Evolutionary conservation across 2,329 filamentous ascomycete genomes (phyloP).

Genomic region (Pseudocercospora fuligena): DNA sequence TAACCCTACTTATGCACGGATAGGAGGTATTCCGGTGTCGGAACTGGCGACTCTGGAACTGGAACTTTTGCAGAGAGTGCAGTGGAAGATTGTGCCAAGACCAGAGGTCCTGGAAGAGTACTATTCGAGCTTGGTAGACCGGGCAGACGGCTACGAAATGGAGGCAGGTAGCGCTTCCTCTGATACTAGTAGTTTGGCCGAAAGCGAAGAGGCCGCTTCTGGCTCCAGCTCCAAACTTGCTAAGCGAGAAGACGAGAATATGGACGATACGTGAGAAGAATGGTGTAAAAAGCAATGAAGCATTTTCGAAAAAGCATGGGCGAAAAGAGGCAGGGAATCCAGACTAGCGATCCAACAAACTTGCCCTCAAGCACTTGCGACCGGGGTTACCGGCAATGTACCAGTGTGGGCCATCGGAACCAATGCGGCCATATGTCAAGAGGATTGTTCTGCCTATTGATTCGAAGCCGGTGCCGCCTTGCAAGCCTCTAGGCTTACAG

Average conservation of each 20-base stretch:
- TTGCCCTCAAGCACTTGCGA: not conserved
- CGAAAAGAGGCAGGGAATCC: not conserved
- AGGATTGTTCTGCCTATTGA: not conserved
- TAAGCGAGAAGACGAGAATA: constrained; percentile 18
- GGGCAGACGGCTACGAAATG: constrained; percentile 64
- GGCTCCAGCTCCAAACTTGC: not conserved
- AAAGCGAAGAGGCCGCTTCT: constrained; percentile 17
- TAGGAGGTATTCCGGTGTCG: constrained; percentile 87
- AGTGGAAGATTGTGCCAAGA: constrained; percentile 96
- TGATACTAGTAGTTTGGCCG: constrained; percentile 25
- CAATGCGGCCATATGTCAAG: not conserved
- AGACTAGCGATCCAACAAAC: not conserved
- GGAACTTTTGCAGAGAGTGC: constrained; percentile 88
- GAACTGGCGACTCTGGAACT: constrained; percentile 91
- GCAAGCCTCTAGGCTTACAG: not conserved
- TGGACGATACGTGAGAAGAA: constrained; percentile 21
- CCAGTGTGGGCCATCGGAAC: not conserved
- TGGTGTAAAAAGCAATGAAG: not conserved
- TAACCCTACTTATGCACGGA: constrained; percentile 91
- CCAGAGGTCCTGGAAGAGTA: constrained; percentile 93
- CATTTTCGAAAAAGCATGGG: not conserved
- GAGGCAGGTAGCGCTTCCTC: constrained; percentile 38
- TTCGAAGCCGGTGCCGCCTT: not conserved
- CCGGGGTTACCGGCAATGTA: not conserved
- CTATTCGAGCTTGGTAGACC: constrained; percentile 81